phyloP scores from a whole-genome alignment of 345 rosid species.

The Eucalyptus pauciflora region DNA sequence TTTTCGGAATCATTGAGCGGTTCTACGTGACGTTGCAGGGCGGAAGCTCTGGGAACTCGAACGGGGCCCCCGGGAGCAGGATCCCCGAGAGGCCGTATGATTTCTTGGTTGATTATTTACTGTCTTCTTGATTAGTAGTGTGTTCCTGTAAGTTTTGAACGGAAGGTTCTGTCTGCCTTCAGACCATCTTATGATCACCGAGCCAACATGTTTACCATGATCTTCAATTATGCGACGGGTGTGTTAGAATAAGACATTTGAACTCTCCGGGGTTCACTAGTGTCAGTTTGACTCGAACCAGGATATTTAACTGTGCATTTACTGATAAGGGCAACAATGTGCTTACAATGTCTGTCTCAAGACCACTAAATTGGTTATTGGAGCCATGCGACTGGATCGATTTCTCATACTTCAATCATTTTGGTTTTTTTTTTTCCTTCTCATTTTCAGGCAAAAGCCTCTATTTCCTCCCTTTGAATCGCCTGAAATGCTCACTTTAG shows the following conservation, averaged over 20 bases:
- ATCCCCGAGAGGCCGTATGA: conserved; percentile 49
- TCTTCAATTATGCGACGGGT: not conserved
- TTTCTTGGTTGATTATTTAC: not conserved
- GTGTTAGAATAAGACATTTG: not conserved
- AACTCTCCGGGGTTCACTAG: not conserved
- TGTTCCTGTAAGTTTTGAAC: not conserved
- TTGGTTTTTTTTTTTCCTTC: not conserved
- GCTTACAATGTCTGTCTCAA: not conserved
- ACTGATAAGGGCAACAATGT: not conserved
- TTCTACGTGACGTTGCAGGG: conserved; percentile 25
- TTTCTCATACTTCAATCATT: not conserved
- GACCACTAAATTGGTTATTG: not conserved
- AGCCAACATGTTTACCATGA: not conserved
- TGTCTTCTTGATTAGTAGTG: not conserved
- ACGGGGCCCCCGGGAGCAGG: conserved; percentile 29
- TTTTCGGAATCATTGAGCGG: not conserved
- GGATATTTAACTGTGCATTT: not conserved
- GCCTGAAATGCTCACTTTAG: conserved; percentile 72
- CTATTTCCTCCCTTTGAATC: conserved; percentile 89
- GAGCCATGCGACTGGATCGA: not conserved
- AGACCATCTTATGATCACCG: not conserved
- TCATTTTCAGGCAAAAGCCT: conserved; percentile 51
- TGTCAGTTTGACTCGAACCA: not conserved
- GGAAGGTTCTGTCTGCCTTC: not conserved
- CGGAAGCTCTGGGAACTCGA: conserved; percentile 11